Evolutionary conservation across 345 rosid species (phyloP).

Genomic region (Citrus sinensis): DVS_A1.0 CM039163.1:37340501-37341000

Average conservation of each 20-base stretch:
- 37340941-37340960: constrained; percentile 88
- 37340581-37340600: neutral
- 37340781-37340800: neutral
- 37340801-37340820: neutral
- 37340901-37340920: constrained; percentile 96
- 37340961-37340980: constrained; percentile 53
- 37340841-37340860: neutral
- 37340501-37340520: neutral
- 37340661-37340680: constrained; percentile 96
- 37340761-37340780: constrained; percentile 68
- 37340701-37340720: constrained; percentile 92
- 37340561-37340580: neutral
- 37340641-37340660: constrained; percentile 90
- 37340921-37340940: constrained; percentile 98
- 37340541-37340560: neutral
- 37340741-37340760: constrained; percentile 93
- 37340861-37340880: constrained; percentile 94
- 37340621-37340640: constrained; percentile 71
- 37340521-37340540: neutral
- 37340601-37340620: constrained; percentile 55
- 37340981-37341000: neutral
- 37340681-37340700: constrained; percentile 91
- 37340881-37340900: constrained; percentile 82
- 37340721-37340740: constrained; percentile 95
- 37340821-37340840: neutral